Conservation (phyloP, 2,329 filamentous ascomycete species). For the Paracamarosporium sp. region DNA sequence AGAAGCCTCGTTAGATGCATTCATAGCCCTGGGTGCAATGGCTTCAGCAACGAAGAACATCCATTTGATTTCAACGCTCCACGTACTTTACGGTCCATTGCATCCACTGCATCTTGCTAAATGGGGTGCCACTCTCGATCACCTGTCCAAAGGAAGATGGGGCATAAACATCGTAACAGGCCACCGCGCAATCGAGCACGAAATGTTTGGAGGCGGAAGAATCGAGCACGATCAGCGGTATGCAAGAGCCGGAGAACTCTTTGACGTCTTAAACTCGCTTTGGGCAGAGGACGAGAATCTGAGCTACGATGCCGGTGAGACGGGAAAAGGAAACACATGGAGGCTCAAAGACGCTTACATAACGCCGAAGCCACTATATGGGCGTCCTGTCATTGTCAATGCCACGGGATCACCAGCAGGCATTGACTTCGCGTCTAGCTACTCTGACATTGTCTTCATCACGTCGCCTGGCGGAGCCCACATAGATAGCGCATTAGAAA, state of each 20-base stretch:
- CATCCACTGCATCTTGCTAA: neutral
- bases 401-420: neutral
- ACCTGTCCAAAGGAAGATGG: neutral
- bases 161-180: neutral
- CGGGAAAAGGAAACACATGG: neutral
- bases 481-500: neutral
- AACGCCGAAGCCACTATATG: neutral
- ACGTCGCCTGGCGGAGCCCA: neutral
- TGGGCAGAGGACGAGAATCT: neutral
- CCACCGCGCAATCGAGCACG: neutral
- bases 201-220: neutral
- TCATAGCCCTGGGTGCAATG: neutral
- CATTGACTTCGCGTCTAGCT: neutral
- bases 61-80: neutral
- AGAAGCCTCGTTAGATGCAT: neutral
- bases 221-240: neutral
- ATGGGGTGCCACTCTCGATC: neutral
- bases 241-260: neutral
- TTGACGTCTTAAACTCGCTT: neutral
- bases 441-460: neutral
- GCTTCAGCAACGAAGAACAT: neutral
- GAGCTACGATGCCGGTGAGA: neutral
- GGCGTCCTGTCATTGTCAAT: neutral
- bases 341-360: neutral
- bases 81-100: neutral